Evolutionary conservation across 331 rosid genomes (phyloP).

Genomic region (Arachis monticola): DNA sequence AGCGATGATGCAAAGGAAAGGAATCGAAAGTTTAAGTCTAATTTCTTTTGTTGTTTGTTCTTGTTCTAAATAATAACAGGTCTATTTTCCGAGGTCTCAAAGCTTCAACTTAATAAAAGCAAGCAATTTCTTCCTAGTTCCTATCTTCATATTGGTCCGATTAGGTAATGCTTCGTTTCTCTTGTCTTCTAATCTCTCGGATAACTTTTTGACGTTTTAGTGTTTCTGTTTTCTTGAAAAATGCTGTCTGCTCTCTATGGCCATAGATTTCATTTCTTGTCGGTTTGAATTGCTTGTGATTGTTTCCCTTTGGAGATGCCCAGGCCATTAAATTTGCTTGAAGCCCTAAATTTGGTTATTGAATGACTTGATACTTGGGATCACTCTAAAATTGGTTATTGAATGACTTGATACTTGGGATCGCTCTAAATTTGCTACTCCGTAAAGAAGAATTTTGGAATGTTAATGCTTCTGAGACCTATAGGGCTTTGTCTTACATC

Average conservation of each 20-base stretch:
- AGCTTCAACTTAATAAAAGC: conserved; percentile 9
- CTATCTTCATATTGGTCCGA: conserved; percentile 23
- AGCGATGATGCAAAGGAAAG: conserved; percentile 16
- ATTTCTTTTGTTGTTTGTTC: too few species aligned
- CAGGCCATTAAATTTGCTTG: conserved; percentile 12
- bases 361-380: too few species aligned
- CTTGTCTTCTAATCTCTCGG: not conserved
- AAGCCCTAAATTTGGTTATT: conserved; percentile 4
- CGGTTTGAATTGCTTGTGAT: conserved; percentile 32
- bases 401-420: not conserved
- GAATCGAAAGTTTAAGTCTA: not conserved
- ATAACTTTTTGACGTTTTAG: not conserved
- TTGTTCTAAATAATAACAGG: too few species aligned
- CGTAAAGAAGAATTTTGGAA: conserved; percentile 10
- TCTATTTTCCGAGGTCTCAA: not conserved
- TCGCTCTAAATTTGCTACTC: not conserved
- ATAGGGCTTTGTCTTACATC: conserved; percentile 25
- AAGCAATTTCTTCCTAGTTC: not conserved
- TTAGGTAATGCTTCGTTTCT: conserved; percentile 35
- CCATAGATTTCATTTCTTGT: conserved; percentile 4
- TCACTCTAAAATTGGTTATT: too few species aligned
- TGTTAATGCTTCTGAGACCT: conserved; percentile 21
- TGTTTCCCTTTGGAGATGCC: conserved; percentile 12
- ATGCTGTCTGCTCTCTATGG: conserved; percentile 2
- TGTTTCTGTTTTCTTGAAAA: conserved; percentile 11